Conservation (phyloP, 2,329 filamentous ascomycete genomes). For the Tolypocladium amazonense region DNA sequence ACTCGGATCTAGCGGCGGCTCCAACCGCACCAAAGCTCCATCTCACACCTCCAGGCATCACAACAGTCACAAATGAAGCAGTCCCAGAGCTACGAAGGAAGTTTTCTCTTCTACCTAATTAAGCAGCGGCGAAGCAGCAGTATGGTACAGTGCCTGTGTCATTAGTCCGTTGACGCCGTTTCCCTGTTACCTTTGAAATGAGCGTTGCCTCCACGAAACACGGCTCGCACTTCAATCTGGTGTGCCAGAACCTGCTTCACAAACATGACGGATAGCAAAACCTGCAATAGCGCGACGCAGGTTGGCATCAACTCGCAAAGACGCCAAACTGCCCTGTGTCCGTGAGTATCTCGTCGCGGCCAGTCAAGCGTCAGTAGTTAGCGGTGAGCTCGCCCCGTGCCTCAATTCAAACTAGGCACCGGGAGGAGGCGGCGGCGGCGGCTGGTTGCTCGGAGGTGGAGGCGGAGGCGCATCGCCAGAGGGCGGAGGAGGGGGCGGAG, state of each 20-base stretch:
- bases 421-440: slow-evolving; percentile 53
- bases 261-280: not conserved
- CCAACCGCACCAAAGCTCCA: not conserved
- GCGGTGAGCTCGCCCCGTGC: not conserved
- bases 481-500: slow-evolving; percentile 49
- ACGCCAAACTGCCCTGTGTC: not conserved
- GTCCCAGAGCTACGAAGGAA: not conserved
- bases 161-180: slow-evolving; percentile 1
- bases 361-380: not conserved
- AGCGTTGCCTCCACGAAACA: not conserved
- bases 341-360: not conserved
- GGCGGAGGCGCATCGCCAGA: slow-evolving; percentile 45
- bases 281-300: not conserved
- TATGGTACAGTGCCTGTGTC: not conserved
- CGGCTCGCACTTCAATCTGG: not conserved
- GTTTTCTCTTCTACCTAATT: not conserved
- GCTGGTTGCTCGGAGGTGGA: slow-evolving; percentile 51
- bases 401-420: slow-evolving; percentile 26
- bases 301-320: not conserved
- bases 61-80: not conserved
- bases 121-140: not conserved
- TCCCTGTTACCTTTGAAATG: not conserved
- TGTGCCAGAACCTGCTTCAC: not conserved
- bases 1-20: not conserved
- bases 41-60: not conserved